Evolutionary conservation across 352 stramenopile genomes (phyloP), one percentile per base, ranked within the genome.

Genomic region (Peronospora destructor): DNA sequence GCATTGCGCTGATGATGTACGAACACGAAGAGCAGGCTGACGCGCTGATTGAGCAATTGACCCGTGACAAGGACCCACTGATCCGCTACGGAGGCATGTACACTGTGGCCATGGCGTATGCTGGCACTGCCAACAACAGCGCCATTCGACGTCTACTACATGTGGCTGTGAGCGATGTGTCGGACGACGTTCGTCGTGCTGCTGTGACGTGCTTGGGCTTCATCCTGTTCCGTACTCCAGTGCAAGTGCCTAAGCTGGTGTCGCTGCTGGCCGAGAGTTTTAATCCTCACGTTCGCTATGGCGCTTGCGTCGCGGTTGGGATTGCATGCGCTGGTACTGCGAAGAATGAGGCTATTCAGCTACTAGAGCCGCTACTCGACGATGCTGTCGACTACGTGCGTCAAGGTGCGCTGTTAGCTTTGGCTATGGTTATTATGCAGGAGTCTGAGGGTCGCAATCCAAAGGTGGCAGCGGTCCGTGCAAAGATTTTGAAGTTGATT

Each of bases 261-360:
- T 91, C 84, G 36, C 74, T 99, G 26, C 71, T 99, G n/a, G 83
- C 97, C 1, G 97, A 99, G 59, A 98, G 86, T 58, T 99, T 98
- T 74, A 99, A 99, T 75, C 95, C 97, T 32, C 96, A 99, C 75
- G 96, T 99, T 26, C 91, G 97, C 37, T 99, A 99, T 70, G 97
- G 96, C 10, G 95, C 96, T 50, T 99, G 95, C 71, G 96, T 99
- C 50, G 96, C 97, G 1, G 93, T 99, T 6, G 97, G 95, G 30
- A 98, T 99, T 66, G 94, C 96, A 13, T 98, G 96, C 69, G 91
- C 96, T 25, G 95, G 94, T 39, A 97, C 95, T 6, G 95, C 91
- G n/a, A 95, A 98, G 71, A 81, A 95, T 45, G 95, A 98, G 66
- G 96, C 94, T 32, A 91, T 99, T 48, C 86, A 97, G 32, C 72